Evolutionary conservation across 2,329 filamentous ascomycete species (phyloP).

Genomic region (Herpotrichia juniperi): DNA sequence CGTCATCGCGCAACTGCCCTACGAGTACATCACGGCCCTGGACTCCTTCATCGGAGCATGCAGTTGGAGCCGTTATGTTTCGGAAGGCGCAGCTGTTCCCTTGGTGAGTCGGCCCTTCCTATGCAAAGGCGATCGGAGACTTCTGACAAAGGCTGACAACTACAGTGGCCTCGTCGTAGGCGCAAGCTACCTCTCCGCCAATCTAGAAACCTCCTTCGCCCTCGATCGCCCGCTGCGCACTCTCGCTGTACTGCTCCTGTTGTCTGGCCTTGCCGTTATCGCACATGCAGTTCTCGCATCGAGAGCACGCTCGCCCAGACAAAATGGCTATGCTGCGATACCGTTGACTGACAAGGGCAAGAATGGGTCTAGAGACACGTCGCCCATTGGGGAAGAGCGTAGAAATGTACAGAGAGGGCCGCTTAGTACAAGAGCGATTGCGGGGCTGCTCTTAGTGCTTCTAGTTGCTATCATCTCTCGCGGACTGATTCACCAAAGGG

Average conservation of each 20-base stretch:
- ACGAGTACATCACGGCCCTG: too few relatives aligned
- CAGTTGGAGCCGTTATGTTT: slow-evolving; percentile 39
- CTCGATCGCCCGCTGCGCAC: slow-evolving; percentile 46
- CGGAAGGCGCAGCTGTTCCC: slow-evolving; percentile 43
- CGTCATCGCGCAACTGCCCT: too few relatives aligned
- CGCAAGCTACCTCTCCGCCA: slow-evolving; percentile 38
- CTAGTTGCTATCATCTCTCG: slow-evolving; percentile 38
- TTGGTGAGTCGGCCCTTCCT: slow-evolving; percentile 26
- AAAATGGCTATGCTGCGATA: slow-evolving; percentile 34
- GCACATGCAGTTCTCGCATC: slow-evolving; percentile 30
- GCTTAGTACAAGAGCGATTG: slow-evolving; percentile 25
- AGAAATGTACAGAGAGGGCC: not conserved
- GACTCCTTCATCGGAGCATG: slow-evolving; percentile 26
- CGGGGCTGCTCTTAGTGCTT: slow-evolving; percentile 31
- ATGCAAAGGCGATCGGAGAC: not conserved
- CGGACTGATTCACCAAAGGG: slow-evolving; percentile 36
- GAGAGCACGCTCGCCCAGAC: slow-evolving; percentile 21
- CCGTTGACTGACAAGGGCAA: slow-evolving; percentile 32
- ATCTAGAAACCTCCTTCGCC: slow-evolving; percentile 40
- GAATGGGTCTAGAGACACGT: slow-evolving; percentile 29
- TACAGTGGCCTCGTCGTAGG: slow-evolving; percentile 43
- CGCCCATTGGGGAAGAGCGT: slow-evolving; percentile 17
- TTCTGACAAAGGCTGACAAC: slow-evolving; percentile 20
- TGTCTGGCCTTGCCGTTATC: slow-evolving; percentile 39
- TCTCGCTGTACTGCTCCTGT: slow-evolving; percentile 34